Conservation (phyloP, 345 rosid species). For the Eucalyptus erythrocorys region DNA sequence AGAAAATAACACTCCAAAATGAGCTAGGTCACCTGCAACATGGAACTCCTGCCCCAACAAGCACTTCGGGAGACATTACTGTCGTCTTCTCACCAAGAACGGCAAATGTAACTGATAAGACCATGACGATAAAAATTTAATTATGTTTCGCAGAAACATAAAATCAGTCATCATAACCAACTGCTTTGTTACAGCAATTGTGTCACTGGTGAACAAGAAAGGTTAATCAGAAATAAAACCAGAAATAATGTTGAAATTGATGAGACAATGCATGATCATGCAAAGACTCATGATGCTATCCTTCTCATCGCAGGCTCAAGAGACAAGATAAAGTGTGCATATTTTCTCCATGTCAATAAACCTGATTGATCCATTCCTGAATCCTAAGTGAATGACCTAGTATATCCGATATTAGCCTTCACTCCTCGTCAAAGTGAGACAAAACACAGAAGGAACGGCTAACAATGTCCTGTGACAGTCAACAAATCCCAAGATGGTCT, state of each 20-base stretch:
- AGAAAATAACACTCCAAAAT: neutral
- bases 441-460: neutral
- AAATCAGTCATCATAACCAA: neutral
- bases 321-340: neutral
- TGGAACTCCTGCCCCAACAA: slow-evolving; percentile 79
- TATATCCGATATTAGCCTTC: neutral
- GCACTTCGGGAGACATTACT: slow-evolving; percentile 96
- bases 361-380: neutral
- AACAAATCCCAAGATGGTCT: neutral
- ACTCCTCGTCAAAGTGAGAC: neutral
- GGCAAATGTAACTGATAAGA: slow-evolving; percentile 58
- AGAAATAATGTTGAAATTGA: neutral
- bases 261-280: neutral
- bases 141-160: neutral
- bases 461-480: neutral
- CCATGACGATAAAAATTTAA: neutral
- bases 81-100: slow-evolving; percentile 97
- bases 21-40: slow-evolving; percentile 76
- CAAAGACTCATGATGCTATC: neutral
- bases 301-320: neutral
- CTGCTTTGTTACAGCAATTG: neutral
- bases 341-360: neutral
- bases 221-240: neutral
- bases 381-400: neutral
- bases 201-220: neutral